A percentile compares a stretch with the other conserved stretches of the same genome.
These are phyloP conservation scores for Psophocarpus tetragonolobus DNA, from an alignment of 306 rosid genomes.

Conservation along the genomic window DNA sequence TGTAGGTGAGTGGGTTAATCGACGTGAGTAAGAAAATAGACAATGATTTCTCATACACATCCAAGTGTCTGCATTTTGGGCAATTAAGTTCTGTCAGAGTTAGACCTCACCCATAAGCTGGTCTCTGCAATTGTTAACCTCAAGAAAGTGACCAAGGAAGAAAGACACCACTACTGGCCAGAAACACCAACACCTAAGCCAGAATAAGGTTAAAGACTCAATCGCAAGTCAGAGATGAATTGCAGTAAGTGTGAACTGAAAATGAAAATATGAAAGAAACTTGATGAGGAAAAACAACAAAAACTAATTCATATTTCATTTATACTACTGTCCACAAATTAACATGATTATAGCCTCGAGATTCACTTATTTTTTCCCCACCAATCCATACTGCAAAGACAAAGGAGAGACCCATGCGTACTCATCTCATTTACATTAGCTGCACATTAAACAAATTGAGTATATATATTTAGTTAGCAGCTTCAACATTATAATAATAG, in stretches of 20 bases:
- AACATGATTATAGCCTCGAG: not conserved
- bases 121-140: not conserved
- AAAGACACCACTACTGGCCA: not conserved
- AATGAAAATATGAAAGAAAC: slow-evolving; percentile 20
- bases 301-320: not conserved
- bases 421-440: not conserved
- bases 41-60: not conserved
- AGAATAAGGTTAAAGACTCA: not conserved
- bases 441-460: not conserved
- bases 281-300: slow-evolving; percentile 4
- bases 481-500: too few relatives aligned
- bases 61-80: not conserved
- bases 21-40: slow-evolving; percentile 1
- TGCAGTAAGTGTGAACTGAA: not conserved
- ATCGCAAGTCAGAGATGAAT: not conserved
- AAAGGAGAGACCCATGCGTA: too few relatives aligned
- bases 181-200: slow-evolving; percentile 15
- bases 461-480: not conserved
- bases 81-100: not conserved
- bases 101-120: not conserved
- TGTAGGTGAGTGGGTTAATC: not conserved
- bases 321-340: not conserved
- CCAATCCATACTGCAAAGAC: too few relatives aligned
- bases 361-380: not conserved
- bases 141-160: slow-evolving; percentile 19